Evolutionary conservation across 2,329 filamentous ascomycete species (phyloP), one percentile per base, ranked within the genome.

Genomic region (Hymenoscyphus linearis): DNA sequence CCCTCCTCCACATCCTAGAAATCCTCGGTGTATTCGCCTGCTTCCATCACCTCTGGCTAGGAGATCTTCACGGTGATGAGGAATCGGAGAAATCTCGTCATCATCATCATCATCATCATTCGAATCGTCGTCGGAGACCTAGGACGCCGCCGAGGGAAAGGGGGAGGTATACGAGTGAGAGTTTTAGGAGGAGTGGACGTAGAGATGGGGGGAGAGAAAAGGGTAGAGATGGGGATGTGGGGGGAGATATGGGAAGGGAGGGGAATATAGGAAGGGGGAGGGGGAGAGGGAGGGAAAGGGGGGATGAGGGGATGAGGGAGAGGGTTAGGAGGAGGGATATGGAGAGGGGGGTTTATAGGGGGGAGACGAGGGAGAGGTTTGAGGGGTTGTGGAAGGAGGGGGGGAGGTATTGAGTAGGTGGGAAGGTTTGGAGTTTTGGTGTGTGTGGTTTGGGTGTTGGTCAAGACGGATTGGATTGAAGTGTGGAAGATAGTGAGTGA

Each of bases 11-110:
- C 58, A 55, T 65, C 25, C 53, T 65, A 22, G 61, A 68, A 31
- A 69, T 71, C 50, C 50, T 68, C 18, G 66, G 65, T 7, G 64
- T 66, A 22, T 67, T 70, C 64, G 57, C 65, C 31, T 67, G 64
- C 34, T 65, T 62, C 2, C 66, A 69, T 50, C 64, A 70, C 25
- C 66, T 70, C n/a, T 70, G 67, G 66, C 69, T 68, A 1, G 69
- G 68, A 37, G 69, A 68, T 14, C 65, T 60, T 2, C 69, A 70
- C 34, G 64, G 68, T 25, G 66, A 69, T n/a, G 52, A 62, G 52
- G 64, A 66, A 1, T 68, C 65, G 66, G 69, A 68, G 62, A 65
- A 59, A n/a, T n/a, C n/a, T n/a, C n/a, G n/a, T n/a, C n/a, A n/a
- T n/a, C n/a, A n/a, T n/a, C n/a, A n/a, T n/a, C n/a, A n/a, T n/a